Evolutionary conservation across 73 alveolate species (phyloP).

Genomic region (Paramecium tetraurelia): DNA sequence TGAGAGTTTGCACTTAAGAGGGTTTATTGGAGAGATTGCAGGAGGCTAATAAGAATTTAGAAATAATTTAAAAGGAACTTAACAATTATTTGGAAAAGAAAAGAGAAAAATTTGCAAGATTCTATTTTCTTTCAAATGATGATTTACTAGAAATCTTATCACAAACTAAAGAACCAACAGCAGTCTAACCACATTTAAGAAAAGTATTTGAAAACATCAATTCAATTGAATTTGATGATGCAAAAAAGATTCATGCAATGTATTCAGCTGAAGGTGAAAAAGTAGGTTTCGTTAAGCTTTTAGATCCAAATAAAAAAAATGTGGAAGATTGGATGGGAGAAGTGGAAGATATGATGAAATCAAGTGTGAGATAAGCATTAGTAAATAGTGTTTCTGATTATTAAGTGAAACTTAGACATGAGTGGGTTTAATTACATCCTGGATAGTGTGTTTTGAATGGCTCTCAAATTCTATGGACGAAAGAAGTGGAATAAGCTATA

Average conservation of each 20-base stretch:
- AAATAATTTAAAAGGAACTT: slow-evolving; percentile 91
- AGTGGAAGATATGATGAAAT: slow-evolving; percentile 69
- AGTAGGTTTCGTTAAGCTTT: slow-evolving; percentile 64
- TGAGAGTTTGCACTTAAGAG: slow-evolving; percentile 83
- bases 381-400: slow-evolving; percentile 89
- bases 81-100: slow-evolving; percentile 98
- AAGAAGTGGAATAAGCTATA: slow-evolving; percentile 92
- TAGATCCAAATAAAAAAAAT: slow-evolving; percentile 55
- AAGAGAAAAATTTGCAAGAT: slow-evolving; percentile 92
- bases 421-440: slow-evolving; percentile 95
- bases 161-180: slow-evolving; percentile 98
- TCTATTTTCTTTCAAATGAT: slow-evolving; percentile 96
- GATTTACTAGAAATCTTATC: slow-evolving; percentile 97
- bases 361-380: slow-evolving; percentile 87
- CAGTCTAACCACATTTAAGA: slow-evolving; percentile 94
- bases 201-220: slow-evolving; percentile 92
- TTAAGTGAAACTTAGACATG: slow-evolving; percentile 74
- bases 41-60: slow-evolving; percentile 90
- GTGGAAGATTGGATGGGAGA: slow-evolving; percentile 70
- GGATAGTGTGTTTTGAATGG: slow-evolving; percentile 94
- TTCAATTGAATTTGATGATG: slow-evolving; percentile 82
- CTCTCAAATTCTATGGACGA: slow-evolving; percentile 91
- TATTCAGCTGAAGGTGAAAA: slow-evolving; percentile 95
- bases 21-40: slow-evolving; percentile 86
- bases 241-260: slow-evolving; percentile 86